Evolutionary conservation across 176 grass and related monocot species (phyloP).

Genomic region (Musa troglodytarum): DNA sequence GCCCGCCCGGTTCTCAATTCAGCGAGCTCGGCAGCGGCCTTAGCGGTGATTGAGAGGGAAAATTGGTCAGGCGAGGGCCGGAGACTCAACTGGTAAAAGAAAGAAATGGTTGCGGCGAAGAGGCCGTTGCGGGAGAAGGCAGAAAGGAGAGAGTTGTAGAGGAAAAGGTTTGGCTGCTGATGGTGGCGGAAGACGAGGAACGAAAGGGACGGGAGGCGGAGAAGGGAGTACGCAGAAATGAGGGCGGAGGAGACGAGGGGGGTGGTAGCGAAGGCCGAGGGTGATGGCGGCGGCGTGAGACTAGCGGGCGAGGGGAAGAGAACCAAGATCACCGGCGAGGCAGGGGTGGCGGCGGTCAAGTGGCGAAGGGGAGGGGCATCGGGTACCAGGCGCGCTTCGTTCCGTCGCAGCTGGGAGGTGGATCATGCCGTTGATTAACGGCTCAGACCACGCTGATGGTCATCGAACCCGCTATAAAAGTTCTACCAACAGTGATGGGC

Average conservation of each 20-base stretch:
- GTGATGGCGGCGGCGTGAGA: conserved; percentile 20
- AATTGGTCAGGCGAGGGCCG: conserved; percentile 3
- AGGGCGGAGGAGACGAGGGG: conserved; percentile 24
- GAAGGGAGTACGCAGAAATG: conserved; percentile 36
- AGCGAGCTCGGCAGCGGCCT: conserved; percentile 12
- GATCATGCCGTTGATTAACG: background rate
- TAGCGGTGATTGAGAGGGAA: conserved; percentile 13
- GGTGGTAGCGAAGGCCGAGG: conserved; percentile 26
- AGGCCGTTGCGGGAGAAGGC: conserved; percentile 15
- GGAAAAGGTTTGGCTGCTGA: background rate
- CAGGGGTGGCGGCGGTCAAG: conserved; percentile 22
- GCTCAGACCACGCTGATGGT: background rate
- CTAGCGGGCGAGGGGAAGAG: background rate
- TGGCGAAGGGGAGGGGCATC: conserved; percentile 26
- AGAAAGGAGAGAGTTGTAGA: conserved; percentile 9
- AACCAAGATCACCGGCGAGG: background rate
- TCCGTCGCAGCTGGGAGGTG: background rate
- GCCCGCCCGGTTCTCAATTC: background rate
- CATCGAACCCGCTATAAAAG: no score
- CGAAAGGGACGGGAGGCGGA: background rate
- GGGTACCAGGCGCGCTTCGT: background rate
- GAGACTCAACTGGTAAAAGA: background rate
- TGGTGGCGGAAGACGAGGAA: background rate
- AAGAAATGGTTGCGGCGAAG: background rate
- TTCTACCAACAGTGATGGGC: no score